phyloP scores from a whole-genome alignment of 257 asterid genomes.

The Salvia hispanica region DNA sequence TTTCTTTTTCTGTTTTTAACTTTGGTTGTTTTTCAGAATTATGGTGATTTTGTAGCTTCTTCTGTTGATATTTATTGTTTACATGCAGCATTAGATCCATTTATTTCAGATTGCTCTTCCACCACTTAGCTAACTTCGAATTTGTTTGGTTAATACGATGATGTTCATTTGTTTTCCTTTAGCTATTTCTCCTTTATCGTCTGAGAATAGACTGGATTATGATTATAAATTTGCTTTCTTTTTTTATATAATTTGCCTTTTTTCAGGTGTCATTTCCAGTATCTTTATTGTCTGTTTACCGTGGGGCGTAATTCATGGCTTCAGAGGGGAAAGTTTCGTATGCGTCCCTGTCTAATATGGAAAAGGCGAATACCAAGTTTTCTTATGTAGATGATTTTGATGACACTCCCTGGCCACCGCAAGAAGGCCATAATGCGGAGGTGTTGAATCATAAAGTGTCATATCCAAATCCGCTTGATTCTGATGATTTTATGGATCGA shows the following conservation, averaged over 20 bases:
- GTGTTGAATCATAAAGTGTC: constrained; percentile 40
- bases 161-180: background rate
- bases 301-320: constrained; percentile 40
- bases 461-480: constrained; percentile 51
- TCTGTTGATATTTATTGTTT: background rate
- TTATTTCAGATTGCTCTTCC: background rate
- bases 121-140: background rate
- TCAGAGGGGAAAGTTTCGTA: constrained; percentile 41
- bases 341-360: constrained; percentile 43
- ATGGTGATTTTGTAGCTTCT: constrained; percentile 5
- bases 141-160: background rate
- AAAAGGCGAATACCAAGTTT: constrained; percentile 42
- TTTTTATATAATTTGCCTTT: background rate
- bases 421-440: constrained; percentile 35
- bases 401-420: constrained; percentile 41
- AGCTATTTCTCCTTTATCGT: background rate
- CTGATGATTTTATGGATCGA: constrained; percentile 57
- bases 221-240: background rate
- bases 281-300: constrained; percentile 21
- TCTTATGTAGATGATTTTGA: constrained; percentile 50
- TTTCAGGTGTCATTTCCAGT: constrained; percentile 14
- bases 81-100: background rate
- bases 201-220: background rate
- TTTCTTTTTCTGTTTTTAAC: background rate
- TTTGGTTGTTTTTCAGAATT: background rate